These are phyloP conservation scores for Trypanosoma theileri DNA, from an alignment of 208 protist genomes.

Conservation along the genomic window DNA sequence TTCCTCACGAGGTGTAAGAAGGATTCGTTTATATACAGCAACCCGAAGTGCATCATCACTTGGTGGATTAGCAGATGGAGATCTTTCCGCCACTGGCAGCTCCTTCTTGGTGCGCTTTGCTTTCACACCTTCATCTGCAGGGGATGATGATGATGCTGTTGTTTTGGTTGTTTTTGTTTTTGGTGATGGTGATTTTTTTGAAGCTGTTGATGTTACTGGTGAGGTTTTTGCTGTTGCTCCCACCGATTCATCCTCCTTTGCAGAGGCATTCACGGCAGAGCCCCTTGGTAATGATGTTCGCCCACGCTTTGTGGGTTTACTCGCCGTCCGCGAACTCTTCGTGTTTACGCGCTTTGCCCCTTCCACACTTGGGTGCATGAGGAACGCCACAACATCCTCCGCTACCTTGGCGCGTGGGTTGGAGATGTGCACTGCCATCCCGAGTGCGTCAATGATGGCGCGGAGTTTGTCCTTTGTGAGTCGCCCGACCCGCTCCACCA, in stretches of 20 bases:
- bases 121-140: background rate
- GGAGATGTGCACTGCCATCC: conserved; percentile 46
- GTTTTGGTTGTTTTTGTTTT: conserved; percentile 11
- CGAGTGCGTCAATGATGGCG: conserved; percentile 45
- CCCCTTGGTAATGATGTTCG: background rate
- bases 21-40: conserved; percentile 64
- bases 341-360: conserved; percentile 13
- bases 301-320: conserved; percentile 9
- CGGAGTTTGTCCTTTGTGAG: conserved; percentile 67
- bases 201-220: background rate
- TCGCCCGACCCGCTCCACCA: conserved; percentile 33
- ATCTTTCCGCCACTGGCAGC: conserved; percentile 4
- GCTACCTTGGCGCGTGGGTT: conserved; percentile 33
- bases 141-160: background rate
- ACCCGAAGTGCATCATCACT: conserved; percentile 69
- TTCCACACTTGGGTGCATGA: conserved; percentile 53
- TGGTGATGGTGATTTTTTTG: background rate
- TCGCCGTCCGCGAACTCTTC: background rate
- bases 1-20: conserved; percentile 48
- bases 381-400: conserved; percentile 45
- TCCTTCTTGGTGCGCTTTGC: conserved; percentile 7
- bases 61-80: background rate
- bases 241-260: conserved; percentile 16
- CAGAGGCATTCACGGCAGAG: background rate
- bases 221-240: background rate